These are phyloP conservation scores for Penicillium waksmanii DNA, from an alignment of 495 filamentous ascomycete species.

Conservation along the genomic window DNA sequence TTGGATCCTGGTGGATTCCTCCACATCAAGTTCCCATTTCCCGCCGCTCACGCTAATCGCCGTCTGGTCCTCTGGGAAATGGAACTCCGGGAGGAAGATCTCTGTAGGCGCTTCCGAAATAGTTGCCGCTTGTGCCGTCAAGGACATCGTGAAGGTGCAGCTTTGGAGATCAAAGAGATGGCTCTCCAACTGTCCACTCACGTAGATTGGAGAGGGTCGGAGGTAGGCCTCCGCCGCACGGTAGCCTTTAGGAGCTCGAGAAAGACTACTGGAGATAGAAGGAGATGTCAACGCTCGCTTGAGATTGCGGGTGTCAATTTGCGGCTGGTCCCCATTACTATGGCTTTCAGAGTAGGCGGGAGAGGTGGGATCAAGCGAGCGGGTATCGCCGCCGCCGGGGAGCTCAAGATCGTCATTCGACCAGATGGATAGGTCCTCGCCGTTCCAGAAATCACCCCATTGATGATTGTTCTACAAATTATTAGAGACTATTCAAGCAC, in stretches of 20 bases:
- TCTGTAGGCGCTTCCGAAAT: constrained; percentile 71
- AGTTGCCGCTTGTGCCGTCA: constrained; percentile 57
- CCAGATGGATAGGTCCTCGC: constrained; percentile 91
- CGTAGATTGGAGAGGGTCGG: constrained; percentile 78
- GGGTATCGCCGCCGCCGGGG: constrained; percentile 35
- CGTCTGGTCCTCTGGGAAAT: constrained; percentile 78
- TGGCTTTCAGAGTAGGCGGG: constrained; percentile 63
- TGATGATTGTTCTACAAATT: constrained; percentile 73
- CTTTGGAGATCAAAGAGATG: constrained; percentile 80
- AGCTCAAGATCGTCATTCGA: constrained; percentile 79
- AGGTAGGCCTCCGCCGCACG: constrained; percentile 92
- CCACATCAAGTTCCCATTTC: constrained; percentile 81
- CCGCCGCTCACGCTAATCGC: constrained; percentile 77
- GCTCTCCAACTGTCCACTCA: constrained; percentile 65
- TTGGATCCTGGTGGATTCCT: constrained; percentile 71
- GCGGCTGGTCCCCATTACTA: constrained; percentile 55
- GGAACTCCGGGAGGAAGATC: constrained; percentile 88
- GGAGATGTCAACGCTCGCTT: constrained; percentile 71
- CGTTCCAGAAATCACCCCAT: constrained; percentile 96
- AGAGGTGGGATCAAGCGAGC: constrained; percentile 50
- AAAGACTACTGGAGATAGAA: constrained; percentile 65
- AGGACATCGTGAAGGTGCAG: constrained; percentile 70
- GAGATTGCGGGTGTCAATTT: constrained; percentile 70
- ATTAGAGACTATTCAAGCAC: constrained; percentile 1
- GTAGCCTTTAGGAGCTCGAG: constrained; percentile 66